Evolutionary conservation across 2,329 filamentous ascomycete species (phyloP), one percentile per base, ranked within the genome.

Genomic region (Helotiales sp.): DNA sequence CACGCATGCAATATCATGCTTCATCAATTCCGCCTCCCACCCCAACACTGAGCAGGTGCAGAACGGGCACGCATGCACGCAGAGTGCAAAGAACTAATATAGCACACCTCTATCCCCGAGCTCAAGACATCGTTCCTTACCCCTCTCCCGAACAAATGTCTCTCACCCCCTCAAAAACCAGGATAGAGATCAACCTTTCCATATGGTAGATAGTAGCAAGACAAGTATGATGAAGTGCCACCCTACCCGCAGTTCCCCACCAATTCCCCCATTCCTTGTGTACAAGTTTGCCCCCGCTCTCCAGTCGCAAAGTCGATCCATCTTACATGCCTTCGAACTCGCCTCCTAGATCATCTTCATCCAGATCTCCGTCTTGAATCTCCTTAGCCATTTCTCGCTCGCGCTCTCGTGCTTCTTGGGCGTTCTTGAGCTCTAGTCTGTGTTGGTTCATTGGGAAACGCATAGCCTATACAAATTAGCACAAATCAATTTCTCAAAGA

Each of bases 381-480:
- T 99, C 95, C 82, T 98, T 98, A 63, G 93, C 95, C 81, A 99
- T 86, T 77, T 99, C 95, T 17, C 95, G 85, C 80, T 99, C 95
- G 19, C 95, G 84, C 75, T 99, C 95, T 51, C 95, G 85, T n/a
- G 95, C 95, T 76, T 99, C 96, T 75, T 98, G 93, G 0, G 95
- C 95, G 69, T 96, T 98, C 84, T 97, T 98, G 55, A 99, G 83
- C 76, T 99, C 95, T 55, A 98, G 81, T 17, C 95, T 86, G 76
- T 99, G 95, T 76, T 98, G 95, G 79, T 99, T 97, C 93, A 98
- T 98, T 2, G 95, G 95, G 77, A 98, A 99, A 55, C 95, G 87
- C 95, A 99, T 99, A 25, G 95, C 93, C 90, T 93, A 47, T 34
- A 61, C 15, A 22, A 15, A 46, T 63, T 56, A 63, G 55, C 46